A percentile compares a stretch with the other conserved stretches of the same genome.
These are phyloP conservation scores for Lophiotrema nucula DNA, from an alignment of 495 filamentous ascomycete species.

Conservation along the genomic window DNA sequence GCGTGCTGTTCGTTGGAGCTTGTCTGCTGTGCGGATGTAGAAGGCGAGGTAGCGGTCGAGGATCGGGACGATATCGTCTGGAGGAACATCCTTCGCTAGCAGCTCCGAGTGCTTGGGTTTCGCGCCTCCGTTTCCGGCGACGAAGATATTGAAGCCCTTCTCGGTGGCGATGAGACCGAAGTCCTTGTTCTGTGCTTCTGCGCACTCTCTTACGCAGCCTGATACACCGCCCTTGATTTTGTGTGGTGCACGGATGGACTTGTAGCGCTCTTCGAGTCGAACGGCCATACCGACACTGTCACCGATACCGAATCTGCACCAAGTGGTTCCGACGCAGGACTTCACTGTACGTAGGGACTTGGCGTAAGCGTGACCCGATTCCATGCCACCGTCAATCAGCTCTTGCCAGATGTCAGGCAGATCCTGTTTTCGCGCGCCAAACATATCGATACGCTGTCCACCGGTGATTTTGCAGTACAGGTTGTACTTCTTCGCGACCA, in stretches of 20 bases:
- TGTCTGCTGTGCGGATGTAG: conserved; percentile 96
- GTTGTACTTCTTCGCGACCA: conserved; percentile 83
- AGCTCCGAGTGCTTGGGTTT: conserved; percentile 83
- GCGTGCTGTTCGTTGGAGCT: conserved; percentile 86
- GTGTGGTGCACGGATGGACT: conserved; percentile 84
- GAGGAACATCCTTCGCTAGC: conserved; percentile 86
- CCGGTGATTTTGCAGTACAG: conserved; percentile 96
- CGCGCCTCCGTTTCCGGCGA: conserved; percentile 89
- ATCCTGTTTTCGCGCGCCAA: conserved; percentile 90
- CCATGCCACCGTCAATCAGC: conserved; percentile 87
- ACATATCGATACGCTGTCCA: conserved; percentile 94
- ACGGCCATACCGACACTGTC: conserved; percentile 98
- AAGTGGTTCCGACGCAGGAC: conserved; percentile 91
- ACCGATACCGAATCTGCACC: conserved; percentile 91
- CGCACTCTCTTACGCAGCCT: conserved; percentile 91
- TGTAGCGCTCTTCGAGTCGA: conserved; percentile 88
- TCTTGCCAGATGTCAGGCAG: conserved; percentile 84
- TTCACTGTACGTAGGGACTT: conserved; percentile 92
- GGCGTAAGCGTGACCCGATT: conserved; percentile 91
- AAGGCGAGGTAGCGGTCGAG: conserved; percentile 92
- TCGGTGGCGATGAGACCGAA: conserved; percentile 94
- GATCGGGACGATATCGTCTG: conserved; percentile 80
- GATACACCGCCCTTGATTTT: conserved; percentile 94
- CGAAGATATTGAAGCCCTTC: conserved; percentile 94
- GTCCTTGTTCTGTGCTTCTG: conserved; percentile 94